Conservation (phyloP, 306 rosid species). For the Begonia masoniana region DNA sequence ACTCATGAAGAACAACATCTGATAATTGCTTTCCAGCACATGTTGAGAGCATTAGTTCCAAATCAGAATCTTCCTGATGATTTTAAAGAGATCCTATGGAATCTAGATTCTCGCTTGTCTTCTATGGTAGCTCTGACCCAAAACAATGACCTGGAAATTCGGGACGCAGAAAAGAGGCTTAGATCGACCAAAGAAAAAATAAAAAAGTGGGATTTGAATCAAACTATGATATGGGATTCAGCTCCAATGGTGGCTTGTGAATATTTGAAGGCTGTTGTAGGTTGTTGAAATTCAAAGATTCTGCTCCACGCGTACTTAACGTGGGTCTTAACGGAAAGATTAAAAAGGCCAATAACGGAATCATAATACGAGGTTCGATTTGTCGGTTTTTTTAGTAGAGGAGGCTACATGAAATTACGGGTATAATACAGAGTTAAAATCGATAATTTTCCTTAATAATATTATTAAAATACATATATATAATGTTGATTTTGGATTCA, state of each 20-base stretch:
- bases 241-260: constrained; percentile 28
- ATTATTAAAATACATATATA: no score
- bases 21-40: constrained; percentile 47
- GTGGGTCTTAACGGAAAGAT: no score
- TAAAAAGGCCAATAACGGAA: no score
- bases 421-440: no score
- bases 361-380: no score
- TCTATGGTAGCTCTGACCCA: constrained; percentile 24
- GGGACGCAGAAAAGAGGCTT: constrained; percentile 26
- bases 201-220: constrained; percentile 27
- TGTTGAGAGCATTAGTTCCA: constrained; percentile 36
- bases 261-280: constrained; percentile 22
- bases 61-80: constrained; percentile 26
- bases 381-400: no score
- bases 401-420: no score
- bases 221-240: constrained; percentile 28
- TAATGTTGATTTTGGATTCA: no score
- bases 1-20: constrained; percentile 32
- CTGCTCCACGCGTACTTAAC: no score
- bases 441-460: no score
- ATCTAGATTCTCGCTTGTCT: constrained; percentile 44
- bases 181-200: constrained; percentile 26
- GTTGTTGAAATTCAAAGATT: constrained; percentile 28
- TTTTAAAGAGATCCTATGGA: constrained; percentile 35
- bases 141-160: constrained; percentile 9